Conservation (phyloP, 495 filamentous ascomycete species). For the Parmelia sp. region DNA sequence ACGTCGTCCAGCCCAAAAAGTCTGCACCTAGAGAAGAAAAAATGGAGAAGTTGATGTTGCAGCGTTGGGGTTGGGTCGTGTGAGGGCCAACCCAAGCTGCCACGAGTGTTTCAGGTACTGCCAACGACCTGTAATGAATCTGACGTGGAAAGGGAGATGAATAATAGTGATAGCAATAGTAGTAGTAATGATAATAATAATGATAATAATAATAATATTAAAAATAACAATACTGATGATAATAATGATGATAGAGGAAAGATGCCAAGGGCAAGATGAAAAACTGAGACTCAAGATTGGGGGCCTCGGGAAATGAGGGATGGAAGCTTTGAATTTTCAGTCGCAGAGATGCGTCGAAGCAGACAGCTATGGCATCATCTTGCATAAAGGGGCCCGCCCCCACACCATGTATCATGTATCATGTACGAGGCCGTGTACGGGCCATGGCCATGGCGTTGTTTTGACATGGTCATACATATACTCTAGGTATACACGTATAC, state of each 20-base stretch:
- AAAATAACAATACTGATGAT: no score
- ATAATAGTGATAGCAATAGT: not conserved
- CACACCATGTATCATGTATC: not conserved
- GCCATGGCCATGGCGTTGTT: not conserved
- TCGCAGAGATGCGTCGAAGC: not conserved
- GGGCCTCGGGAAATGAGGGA: constrained; percentile 11
- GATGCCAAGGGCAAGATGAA: not conserved
- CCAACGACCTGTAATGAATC: constrained; percentile 3
- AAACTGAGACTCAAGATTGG: not conserved
- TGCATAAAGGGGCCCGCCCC: constrained; percentile 1
- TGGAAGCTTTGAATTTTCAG: not conserved
- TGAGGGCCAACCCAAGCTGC: not conserved
- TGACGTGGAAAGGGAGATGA: not conserved
- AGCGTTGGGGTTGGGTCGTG: not conserved
- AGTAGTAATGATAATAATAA: not conserved
- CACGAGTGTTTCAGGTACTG: constrained; percentile 4
- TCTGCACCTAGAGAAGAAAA: constrained; percentile 5
- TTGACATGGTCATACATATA: not conserved
- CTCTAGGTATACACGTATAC: no score
- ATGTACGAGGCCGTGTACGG: no score
- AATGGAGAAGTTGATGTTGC: not conserved
- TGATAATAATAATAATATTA: no score
- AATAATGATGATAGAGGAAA: no score
- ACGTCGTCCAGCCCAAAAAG: not conserved
- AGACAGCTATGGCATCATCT: constrained; percentile 7